phyloP scores from a whole-genome alignment of 2,329 filamentous ascomycete genomes.

The Parastagonospora avenae region DNA sequence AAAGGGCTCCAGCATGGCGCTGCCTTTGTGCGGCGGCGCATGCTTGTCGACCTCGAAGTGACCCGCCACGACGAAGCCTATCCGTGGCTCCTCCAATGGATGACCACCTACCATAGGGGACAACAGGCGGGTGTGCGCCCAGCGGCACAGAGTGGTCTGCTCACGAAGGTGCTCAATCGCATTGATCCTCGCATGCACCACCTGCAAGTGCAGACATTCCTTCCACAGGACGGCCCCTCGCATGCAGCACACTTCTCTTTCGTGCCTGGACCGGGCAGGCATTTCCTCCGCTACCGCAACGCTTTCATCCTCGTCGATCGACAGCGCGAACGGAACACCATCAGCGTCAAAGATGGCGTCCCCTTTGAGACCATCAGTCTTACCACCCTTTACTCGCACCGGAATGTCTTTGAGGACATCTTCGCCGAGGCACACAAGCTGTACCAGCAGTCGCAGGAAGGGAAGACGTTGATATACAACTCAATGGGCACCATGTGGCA shows the following conservation, averaged over 20 bases:
- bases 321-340: slow-evolving; percentile 80
- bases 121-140: slow-evolving; percentile 56
- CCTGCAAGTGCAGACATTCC: slow-evolving; percentile 68
- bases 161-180: slow-evolving; percentile 61
- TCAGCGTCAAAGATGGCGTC: slow-evolving; percentile 77
- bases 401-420: slow-evolving; percentile 86
- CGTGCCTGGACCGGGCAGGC: slow-evolving; percentile 87
- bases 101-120: slow-evolving; percentile 77
- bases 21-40: slow-evolving; percentile 77
- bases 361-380: slow-evolving; percentile 94
- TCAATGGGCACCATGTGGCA: slow-evolving; percentile 84
- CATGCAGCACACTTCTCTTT: slow-evolving; percentile 82
- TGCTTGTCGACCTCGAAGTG: slow-evolving; percentile 95
- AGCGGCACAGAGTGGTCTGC: slow-evolving; percentile 41
- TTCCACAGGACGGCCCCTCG: slow-evolving; percentile 68
- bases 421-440: slow-evolving; percentile 86
- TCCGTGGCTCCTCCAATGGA: slow-evolving; percentile 92
- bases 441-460: slow-evolving; percentile 79
- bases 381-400: slow-evolving; percentile 87
- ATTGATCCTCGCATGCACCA: slow-evolving; percentile 67
- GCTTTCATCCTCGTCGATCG: slow-evolving; percentile 87
- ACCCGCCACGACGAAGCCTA: slow-evolving; percentile 93
- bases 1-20: slow-evolving; percentile 74
- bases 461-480: slow-evolving; percentile 91
- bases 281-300: slow-evolving; percentile 83